phyloP scores from a whole-genome alignment of 1,284 basidiomycete genomes.

The Meripilus lineatus region DNA sequence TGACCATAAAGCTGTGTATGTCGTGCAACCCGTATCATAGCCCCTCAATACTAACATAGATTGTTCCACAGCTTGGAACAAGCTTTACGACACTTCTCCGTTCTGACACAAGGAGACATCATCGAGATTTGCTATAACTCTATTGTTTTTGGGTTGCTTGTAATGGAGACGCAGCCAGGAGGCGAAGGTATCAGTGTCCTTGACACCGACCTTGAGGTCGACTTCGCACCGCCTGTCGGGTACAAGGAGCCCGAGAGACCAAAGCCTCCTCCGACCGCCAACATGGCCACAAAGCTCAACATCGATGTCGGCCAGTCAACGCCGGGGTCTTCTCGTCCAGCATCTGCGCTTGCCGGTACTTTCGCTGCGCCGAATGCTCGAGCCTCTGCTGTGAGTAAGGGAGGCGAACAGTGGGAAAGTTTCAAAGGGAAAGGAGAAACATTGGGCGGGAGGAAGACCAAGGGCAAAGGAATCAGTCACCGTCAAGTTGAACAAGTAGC shows the following conservation, averaged over 20 bases:
- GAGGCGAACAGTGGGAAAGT: constrained; percentile 80
- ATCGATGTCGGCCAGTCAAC: constrained; percentile 86
- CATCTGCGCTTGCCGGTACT: constrained; percentile 66
- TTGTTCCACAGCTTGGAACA: constrained; percentile 74
- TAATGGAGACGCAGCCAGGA: constrained; percentile 92
- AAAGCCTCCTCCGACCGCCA: constrained; percentile 76
- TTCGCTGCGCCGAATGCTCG: constrained; percentile 49
- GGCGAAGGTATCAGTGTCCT: constrained; percentile 87
- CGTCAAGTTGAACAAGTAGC: constrained; percentile 77
- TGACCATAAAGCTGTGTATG: constrained; percentile 95
- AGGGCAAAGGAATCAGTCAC: constrained; percentile 85
- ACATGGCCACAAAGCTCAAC: constrained; percentile 97
- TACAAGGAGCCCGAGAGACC: constrained; percentile 90
- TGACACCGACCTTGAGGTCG: constrained; percentile 95
- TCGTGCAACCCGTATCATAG: constrained; percentile 4
- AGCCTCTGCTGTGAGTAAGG: constrained; percentile 57
- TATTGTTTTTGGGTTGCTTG: constrained; percentile 90
- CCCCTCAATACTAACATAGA: not conserved
- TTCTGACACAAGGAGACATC: constrained; percentile 85
- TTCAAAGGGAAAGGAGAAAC: constrained; percentile 94
- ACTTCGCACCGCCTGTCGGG: constrained; percentile 73
- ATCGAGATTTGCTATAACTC: constrained; percentile 91
- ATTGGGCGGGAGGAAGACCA: constrained; percentile 82
- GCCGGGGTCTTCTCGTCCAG: constrained; percentile 76
- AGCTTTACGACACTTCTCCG: constrained; percentile 92